These are phyloP conservation scores for Lathyrus sativus DNA, from an alignment of 306 rosid species.

Conservation along the genomic window DNA sequence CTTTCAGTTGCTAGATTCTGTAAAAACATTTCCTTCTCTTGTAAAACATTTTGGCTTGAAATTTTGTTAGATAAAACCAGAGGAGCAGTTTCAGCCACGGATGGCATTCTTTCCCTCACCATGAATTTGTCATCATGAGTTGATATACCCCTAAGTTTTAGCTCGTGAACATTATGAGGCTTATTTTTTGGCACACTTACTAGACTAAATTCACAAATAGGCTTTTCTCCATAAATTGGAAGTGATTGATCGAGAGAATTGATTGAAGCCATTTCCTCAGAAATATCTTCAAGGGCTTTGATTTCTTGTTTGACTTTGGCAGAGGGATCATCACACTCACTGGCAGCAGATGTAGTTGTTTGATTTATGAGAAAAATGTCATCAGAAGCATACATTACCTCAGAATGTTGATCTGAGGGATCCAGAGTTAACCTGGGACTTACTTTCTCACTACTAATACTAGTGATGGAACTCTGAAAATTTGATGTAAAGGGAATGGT, in stretches of 20 bases:
- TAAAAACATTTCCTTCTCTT: conserved; percentile 47
- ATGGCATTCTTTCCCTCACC: conserved; percentile 63
- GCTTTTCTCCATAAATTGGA: conserved; percentile 45
- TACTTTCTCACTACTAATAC: conserved; percentile 31
- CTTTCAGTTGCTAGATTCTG: conserved; percentile 55
- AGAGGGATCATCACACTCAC: conserved; percentile 41
- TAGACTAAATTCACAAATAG: conserved; percentile 40
- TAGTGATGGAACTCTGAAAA: conserved; percentile 19
- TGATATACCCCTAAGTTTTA: conserved; percentile 39
- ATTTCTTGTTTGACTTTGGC: conserved; percentile 40
- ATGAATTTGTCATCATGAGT: conserved; percentile 69
- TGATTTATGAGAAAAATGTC: conserved; percentile 32
- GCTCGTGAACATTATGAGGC: conserved; percentile 37
- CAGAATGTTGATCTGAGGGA: conserved; percentile 35
- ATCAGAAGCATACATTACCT: conserved; percentile 36
- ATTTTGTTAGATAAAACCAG: conserved; percentile 44
- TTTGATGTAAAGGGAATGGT: conserved; percentile 3
- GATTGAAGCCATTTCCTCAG: conserved; percentile 40
- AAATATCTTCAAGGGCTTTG: conserved; percentile 43
- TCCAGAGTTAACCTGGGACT: conserved; percentile 35
- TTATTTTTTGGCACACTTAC: conserved; percentile 43
- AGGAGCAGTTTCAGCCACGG: conserved; percentile 53
- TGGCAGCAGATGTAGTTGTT: conserved; percentile 23
- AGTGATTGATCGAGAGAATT: conserved; percentile 39
- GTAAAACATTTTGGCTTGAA: conserved; percentile 53